Evolutionary conservation across 441 rosid genomes (phyloP).

Genomic region (Adansonia gregorii): DNA sequence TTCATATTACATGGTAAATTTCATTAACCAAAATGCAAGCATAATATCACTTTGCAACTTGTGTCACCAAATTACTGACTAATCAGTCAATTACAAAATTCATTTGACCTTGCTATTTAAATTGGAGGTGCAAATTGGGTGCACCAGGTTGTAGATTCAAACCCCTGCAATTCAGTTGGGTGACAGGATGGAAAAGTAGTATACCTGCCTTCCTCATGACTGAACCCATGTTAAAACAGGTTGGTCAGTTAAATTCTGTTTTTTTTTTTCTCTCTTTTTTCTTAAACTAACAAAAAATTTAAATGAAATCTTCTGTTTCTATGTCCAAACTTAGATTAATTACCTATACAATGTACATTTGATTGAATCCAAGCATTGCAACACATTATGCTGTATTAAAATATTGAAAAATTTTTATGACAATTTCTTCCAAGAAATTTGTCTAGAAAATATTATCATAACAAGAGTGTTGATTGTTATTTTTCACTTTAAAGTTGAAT

Average conservation of each 20-base stretch:
- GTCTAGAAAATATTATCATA: not conserved
- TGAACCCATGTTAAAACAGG: not conserved
- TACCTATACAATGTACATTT: not conserved
- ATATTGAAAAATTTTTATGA: not conserved
- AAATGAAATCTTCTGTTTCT: not conserved
- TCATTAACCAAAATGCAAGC: slow-evolving; percentile 8
- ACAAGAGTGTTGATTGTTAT: not conserved
- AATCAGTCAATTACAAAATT: not conserved
- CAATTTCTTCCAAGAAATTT: not conserved
- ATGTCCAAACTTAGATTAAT: slow-evolving; percentile 14
- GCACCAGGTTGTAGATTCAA: not conserved
- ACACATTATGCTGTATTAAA: not conserved
- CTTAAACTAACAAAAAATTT: not conserved
- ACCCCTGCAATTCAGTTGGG: not conserved
- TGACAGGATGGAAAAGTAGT: not conserved
- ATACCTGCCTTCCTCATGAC: not conserved
- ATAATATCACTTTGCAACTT: not conserved
- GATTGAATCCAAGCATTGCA: slow-evolving; percentile 5
- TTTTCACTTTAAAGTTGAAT: not conserved
- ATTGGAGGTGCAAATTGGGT: not conserved
- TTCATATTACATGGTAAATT: not conserved
- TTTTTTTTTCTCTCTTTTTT: not conserved
- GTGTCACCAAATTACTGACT: not conserved
- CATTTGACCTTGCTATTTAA: not conserved
- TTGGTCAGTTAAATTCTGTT: not conserved